Conservation (phyloP, 2,329 filamentous ascomycete genomes). For the Botryosphaeria dothidea region DNA sequence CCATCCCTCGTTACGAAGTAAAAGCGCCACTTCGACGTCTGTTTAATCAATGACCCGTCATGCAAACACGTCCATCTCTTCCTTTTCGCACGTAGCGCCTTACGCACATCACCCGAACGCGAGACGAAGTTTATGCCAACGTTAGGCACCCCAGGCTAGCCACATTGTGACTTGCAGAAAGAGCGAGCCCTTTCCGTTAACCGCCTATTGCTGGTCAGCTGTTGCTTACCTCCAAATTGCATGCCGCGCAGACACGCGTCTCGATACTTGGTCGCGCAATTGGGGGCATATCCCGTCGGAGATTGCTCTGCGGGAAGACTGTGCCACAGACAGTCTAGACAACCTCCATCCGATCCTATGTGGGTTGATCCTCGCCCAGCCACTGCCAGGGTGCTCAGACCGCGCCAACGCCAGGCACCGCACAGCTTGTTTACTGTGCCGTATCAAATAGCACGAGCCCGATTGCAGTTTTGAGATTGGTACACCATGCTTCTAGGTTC, state of each 20-base stretch:
- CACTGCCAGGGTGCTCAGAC: conserved; percentile 7
- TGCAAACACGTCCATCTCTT: conserved; percentile 6
- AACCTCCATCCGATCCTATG: conserved; percentile 1
- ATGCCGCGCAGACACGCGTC: conserved; percentile 4
- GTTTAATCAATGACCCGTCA: conserved; percentile 1
- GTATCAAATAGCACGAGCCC: conserved; percentile 1
- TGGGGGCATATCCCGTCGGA: conserved; percentile 8
- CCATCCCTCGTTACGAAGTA: conserved; percentile 12
- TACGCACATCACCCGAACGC: conserved; percentile 1
- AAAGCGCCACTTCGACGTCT: not conserved
- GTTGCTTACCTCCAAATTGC: not conserved
- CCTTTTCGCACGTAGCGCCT: conserved; percentile 7
- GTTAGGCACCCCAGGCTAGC: not conserved
- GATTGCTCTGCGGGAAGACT: conserved; percentile 15
- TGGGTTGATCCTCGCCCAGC: conserved; percentile 9
- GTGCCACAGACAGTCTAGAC: conserved; percentile 8
- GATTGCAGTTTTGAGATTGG: not conserved
- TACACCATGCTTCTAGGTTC: not conserved
- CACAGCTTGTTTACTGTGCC: not conserved
- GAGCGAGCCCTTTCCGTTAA: not conserved
- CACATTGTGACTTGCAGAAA: conserved; percentile 10
- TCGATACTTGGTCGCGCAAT: conserved; percentile 4
- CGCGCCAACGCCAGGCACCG: not conserved
- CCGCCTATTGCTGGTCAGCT: not conserved
- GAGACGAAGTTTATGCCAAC: not conserved